Conservation (phyloP, 192 early-diverging fungal genomes). For the Phlyctochytrium arcticum region DNA sequence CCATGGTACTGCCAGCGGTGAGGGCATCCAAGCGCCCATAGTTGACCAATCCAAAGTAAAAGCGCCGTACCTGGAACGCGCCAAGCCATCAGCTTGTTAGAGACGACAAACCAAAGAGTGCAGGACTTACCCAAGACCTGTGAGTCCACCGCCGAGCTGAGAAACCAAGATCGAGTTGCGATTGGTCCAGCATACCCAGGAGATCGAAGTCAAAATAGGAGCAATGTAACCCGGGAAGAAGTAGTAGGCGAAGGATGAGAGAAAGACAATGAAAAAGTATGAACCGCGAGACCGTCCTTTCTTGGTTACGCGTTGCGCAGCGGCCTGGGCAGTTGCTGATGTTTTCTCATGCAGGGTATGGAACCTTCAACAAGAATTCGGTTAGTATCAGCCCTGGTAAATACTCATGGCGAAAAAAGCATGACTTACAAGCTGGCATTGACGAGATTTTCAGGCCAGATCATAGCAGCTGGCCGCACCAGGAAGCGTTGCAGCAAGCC, state of each 20-base stretch:
- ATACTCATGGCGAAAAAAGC: no score
- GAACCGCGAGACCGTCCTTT: background rate
- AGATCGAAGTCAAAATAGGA: background rate
- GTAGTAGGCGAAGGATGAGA: background rate
- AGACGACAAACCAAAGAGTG: background rate
- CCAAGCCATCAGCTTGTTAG: background rate
- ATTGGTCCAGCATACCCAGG: background rate
- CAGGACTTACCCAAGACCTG: background rate
- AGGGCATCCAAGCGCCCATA: background rate
- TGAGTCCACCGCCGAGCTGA: background rate
- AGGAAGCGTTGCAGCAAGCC: constrained; percentile 73
- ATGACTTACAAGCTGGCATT: background rate
- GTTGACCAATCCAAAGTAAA: background rate
- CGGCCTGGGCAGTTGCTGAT: no score
- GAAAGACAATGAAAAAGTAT: background rate
- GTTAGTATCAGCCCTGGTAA: no score
- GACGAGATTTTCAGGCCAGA: constrained; percentile 76
- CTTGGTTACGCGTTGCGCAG: background rate
- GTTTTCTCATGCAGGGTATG: background rate
- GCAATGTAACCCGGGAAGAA: background rate
- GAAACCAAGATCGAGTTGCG: background rate
- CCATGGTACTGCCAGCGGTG: background rate
- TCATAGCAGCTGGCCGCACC: constrained; percentile 80
- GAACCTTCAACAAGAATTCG: no score
- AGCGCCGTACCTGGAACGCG: background rate